Evolutionary conservation across 1,284 basidiomycete species (phyloP), one percentile per base, ranked within the genome.

Genomic region (Rhodotorula sp.): DNA sequence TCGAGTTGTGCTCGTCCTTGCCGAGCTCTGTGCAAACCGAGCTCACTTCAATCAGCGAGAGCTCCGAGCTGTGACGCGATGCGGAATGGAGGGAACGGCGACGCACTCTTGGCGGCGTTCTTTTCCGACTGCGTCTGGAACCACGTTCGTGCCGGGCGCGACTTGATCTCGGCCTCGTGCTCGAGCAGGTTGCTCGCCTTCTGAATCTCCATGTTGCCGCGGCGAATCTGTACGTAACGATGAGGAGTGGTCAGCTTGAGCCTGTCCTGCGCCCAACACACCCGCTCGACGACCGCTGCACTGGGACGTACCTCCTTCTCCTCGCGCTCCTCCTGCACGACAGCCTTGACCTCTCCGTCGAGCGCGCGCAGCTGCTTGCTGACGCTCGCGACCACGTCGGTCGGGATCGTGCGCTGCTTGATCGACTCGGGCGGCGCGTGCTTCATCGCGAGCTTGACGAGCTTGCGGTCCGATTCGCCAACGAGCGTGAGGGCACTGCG

Each of bases 101-200:
- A 78, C 84, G 71, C 76, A 94, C 93, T 89, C 87, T 90, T 88
- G 2, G 93, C 86, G 65, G 86, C 87, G 68, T 86, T 83, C 82
- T 92, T 98, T 77, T 97, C 93, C 81, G 90, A 90, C 72, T 87
- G 86, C 41, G 86, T 88, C 82, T 98, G 96, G 87, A 99, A 99
- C 97, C 97, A 99, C 19, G 95, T 97, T 74, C 96, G 85, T 42
- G 93, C 93, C 13, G 97, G 97, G 62, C 96, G 86, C 48, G 91
- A 89, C 81, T 90, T 92, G 78, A 99, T 99, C 83, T 99, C 97
- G n/a, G 87, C 88, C 81, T 92, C 87, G 79, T 99, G 93, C 80
- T 95, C 90, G 66, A 98, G 88, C 86, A 99, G 89, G 81, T 99
- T 99, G 81, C 97, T 88, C 50, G 95, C 92, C 82, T 98, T 99